Conservation (phyloP, 192 early-diverging fungal genomes). For the Phlyctochytrium arcticum region DNA sequence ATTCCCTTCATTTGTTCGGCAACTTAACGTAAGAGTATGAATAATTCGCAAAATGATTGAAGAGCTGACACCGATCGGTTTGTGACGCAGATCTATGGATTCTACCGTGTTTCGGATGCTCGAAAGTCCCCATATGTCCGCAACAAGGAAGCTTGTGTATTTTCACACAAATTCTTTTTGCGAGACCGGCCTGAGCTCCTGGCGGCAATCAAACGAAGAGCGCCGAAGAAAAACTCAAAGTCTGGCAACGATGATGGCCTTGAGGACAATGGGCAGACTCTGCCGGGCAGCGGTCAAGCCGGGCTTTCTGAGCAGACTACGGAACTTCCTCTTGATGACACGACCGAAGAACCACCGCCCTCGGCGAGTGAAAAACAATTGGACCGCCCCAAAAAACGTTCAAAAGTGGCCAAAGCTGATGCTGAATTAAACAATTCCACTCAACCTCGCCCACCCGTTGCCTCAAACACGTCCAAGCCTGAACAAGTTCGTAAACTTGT, state of each 20-base stretch:
- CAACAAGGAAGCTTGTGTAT: slow-evolving; percentile 26
- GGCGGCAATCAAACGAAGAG: slow-evolving; percentile 10
- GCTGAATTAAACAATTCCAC: too few species aligned
- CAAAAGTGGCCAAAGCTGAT: not conserved
- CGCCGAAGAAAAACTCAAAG: not conserved
- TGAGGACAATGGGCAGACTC: not conserved
- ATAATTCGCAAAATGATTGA: not conserved
- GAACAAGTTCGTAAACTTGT: not conserved
- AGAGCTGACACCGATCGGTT: not conserved
- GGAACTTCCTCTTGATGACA: too few species aligned
- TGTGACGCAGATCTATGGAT: slow-evolving; percentile 18
- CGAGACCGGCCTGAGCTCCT: slow-evolving; percentile 9
- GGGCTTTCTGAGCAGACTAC: too few species aligned
- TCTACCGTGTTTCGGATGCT: slow-evolving; percentile 14
- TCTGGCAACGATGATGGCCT: not conserved
- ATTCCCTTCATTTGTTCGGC: slow-evolving; percentile 17
- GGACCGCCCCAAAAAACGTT: not conserved
- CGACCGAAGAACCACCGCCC: too few species aligned
- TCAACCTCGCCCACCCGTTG: not conserved
- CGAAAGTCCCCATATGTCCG: slow-evolving; percentile 17
- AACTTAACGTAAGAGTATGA: slow-evolving; percentile 11
- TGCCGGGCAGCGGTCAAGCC: too few species aligned
- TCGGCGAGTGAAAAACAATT: too few species aligned
- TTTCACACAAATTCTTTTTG: slow-evolving; percentile 13
- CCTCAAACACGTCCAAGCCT: not conserved